Evolutionary conservation across 306 rosid genomes (phyloP).

Genomic region (Casuarina cunninghamiana): DNA sequence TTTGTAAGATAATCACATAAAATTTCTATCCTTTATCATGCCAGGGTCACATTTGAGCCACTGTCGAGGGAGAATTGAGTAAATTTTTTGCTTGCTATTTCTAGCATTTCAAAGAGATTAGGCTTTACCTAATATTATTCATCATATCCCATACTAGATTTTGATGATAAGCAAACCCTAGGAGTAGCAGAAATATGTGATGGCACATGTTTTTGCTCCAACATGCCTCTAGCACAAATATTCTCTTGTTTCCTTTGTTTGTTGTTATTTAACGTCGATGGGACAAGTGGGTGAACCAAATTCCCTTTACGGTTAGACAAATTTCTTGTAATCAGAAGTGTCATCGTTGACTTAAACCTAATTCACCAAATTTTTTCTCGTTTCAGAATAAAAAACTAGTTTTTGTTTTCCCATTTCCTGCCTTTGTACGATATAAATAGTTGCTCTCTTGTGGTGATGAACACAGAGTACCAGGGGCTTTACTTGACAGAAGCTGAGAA

Average conservation of each 20-base stretch:
- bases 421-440: constrained; percentile 48
- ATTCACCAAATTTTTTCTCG: constrained; percentile 19
- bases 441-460: constrained; percentile 13
- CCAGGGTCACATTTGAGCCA: too few species aligned
- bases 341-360: constrained; percentile 45
- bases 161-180: background rate
- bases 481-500: constrained; percentile 27
- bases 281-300: constrained; percentile 87
- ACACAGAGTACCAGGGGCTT: constrained; percentile 26
- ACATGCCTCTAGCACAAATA: background rate
- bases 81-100: too few species aligned
- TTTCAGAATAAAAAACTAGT: background rate
- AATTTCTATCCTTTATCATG: too few species aligned
- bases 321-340: constrained; percentile 24
- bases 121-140: background rate
- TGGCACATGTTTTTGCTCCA: background rate
- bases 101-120: too few species aligned
- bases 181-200: background rate
- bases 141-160: background rate
- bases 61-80: too few species aligned
- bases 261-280: constrained; percentile 11
- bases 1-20: too few species aligned
- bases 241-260: background rate
- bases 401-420: constrained; percentile 11
- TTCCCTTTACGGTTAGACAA: constrained; percentile 57